Evolutionary conservation across 2,329 filamentous ascomycete genomes (phyloP).

Genomic region (Penicillium thymicola): DNA sequence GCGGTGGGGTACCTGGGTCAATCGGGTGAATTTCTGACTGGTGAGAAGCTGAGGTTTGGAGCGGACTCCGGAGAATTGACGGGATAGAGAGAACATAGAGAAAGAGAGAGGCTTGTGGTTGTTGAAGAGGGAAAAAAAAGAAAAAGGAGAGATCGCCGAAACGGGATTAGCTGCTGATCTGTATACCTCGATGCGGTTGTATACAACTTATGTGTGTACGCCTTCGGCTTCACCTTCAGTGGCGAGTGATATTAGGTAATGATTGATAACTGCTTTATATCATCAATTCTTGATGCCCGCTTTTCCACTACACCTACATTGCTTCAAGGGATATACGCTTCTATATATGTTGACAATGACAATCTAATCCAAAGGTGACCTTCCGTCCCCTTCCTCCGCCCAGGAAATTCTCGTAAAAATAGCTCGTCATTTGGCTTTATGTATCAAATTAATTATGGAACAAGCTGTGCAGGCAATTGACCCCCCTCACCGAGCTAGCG

Average conservation of each 20-base stretch:
- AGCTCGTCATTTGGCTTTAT: no score
- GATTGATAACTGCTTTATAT: not conserved
- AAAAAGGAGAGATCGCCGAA: conserved; percentile 17
- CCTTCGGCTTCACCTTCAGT: not conserved
- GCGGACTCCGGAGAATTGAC: conserved; percentile 17
- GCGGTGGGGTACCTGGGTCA: conserved; percentile 15
- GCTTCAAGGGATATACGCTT: no score
- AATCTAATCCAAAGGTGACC: no score
- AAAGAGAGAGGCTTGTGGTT: not conserved
- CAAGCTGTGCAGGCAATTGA: no score
- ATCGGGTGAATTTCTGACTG: conserved; percentile 9
- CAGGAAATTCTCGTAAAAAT: no score
- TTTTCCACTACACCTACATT: no score
- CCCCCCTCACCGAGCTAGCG: no score
- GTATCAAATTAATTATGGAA: no score
- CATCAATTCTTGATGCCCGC: no score
- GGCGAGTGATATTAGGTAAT: not conserved
- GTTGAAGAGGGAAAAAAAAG: not conserved
- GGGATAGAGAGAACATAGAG: conserved; percentile 19
- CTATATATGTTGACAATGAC: no score
- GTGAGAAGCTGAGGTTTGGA: conserved; percentile 11
- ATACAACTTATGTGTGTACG: not conserved
- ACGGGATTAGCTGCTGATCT: conserved; percentile 17
- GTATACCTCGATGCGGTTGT: conserved; percentile 5
- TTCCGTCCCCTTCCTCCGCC: no score